Percentiles rank a stretch among this genome's conserved stretches.
Conservation (phyloP, 306 rosid species). For the Sicyos edulis region DNA sequence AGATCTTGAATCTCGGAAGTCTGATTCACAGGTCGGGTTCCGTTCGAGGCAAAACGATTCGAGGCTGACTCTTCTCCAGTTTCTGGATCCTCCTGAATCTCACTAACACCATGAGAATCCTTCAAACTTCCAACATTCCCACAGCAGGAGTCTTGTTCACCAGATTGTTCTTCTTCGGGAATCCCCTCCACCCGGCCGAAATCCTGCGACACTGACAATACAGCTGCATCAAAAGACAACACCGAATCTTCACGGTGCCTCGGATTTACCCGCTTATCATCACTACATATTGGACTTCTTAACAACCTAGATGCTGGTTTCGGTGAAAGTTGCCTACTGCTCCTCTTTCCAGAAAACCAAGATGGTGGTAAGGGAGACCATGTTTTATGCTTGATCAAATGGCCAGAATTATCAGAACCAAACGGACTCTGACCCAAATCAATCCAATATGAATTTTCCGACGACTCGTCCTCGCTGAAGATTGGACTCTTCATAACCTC, state of each 20-base stretch:
- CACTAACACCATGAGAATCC: conserved; percentile 32
- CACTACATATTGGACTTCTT: conserved; percentile 59
- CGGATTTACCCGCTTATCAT: conserved; percentile 43
- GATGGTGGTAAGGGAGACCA: conserved; percentile 72
- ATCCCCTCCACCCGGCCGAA: conserved; percentile 60
- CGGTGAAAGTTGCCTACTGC: conserved; percentile 52
- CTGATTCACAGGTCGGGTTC: conserved; percentile 25
- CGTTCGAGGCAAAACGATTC: conserved; percentile 24
- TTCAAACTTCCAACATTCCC: conserved; percentile 30
- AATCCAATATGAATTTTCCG: conserved; percentile 86
- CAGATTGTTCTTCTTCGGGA: conserved; percentile 63
- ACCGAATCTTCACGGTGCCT: conserved; percentile 50
- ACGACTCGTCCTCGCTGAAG: conserved; percentile 93
- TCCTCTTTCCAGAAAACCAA: conserved; percentile 62
- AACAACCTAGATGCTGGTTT: conserved; percentile 45
- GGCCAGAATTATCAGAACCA: conserved; percentile 67
- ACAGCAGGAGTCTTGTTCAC: conserved; percentile 36
- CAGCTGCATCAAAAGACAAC: conserved; percentile 93
- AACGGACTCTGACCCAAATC: conserved; percentile 94
- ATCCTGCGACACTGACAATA: conserved; percentile 68
- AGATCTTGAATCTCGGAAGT: conserved; percentile 34
- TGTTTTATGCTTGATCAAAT: conserved; percentile 45
- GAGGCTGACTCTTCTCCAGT: conserved; percentile 29
- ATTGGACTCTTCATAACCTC: conserved; percentile 96
- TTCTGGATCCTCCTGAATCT: conserved; percentile 59